Evolutionary conservation across 2,329 filamentous ascomycete genomes (phyloP).

Genomic region (Diaporthe velutina): DNA sequence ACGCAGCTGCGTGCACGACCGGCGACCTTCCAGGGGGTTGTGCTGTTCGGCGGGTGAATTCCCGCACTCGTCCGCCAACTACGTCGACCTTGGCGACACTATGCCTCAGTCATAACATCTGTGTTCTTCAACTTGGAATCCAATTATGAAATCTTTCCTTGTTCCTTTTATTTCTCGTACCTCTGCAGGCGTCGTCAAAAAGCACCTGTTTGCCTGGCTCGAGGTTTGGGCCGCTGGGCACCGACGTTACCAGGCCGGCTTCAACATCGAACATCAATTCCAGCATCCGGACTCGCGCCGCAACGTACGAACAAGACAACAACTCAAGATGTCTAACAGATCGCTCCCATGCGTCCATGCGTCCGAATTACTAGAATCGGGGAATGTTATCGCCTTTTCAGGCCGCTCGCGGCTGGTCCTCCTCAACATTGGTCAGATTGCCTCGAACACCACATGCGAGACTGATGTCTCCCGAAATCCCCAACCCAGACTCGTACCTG

Average conservation of each 20-base stretch:
- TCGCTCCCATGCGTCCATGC: not conserved
- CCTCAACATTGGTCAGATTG: not conserved
- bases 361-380: not conserved
- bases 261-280: not conserved
- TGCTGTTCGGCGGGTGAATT: not conserved
- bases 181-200: not conserved
- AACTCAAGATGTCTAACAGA: not conserved
- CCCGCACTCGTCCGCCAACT: too few species aligned
- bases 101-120: not conserved
- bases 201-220: not conserved
- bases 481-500: not conserved
- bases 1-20: not conserved
- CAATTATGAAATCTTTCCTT: too few species aligned
- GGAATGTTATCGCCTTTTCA: not conserved
- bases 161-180: not conserved
- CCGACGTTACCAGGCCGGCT: not conserved
- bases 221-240: not conserved
- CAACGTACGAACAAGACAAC: not conserved
- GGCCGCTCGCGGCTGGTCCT: not conserved
- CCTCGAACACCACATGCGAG: not conserved
- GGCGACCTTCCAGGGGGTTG: not conserved
- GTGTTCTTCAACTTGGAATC: not conserved
- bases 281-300: not conserved
- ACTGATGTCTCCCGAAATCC: not conserved
- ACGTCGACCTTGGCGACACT: too few species aligned